A percentile compares a stretch with the other conserved stretches of the same genome.
phyloP scores from a whole-genome alignment of 2,329 filamentous ascomycete species.

The Talaromyces sp. region DNA sequence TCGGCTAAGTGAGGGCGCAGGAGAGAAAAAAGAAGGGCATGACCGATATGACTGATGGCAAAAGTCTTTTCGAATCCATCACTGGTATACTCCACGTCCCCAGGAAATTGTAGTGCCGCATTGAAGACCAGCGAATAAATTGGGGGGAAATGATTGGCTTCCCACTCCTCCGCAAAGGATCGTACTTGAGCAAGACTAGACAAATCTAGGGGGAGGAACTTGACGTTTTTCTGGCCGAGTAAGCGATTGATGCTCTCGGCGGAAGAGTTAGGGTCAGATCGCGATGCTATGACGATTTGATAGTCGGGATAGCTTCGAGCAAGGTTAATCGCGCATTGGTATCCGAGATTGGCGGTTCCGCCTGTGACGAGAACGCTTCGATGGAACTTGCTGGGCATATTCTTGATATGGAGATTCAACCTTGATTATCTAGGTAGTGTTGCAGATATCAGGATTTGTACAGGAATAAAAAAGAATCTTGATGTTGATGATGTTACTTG shows the following conservation, averaged over 20 bases:
- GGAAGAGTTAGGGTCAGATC: slow-evolving; percentile 43
- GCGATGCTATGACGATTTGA: slow-evolving; percentile 44
- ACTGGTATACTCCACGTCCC: slow-evolving; percentile 30
- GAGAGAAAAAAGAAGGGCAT: slow-evolving; percentile 51
- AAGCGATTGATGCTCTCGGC: slow-evolving; percentile 45
- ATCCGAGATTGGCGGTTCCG: slow-evolving; percentile 47
- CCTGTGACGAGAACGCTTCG: slow-evolving; percentile 42
- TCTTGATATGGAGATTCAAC: not conserved
- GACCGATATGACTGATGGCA: slow-evolving; percentile 50
- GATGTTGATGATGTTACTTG: no score
- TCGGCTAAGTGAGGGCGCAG: slow-evolving; percentile 41
- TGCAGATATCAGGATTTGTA: not conserved
- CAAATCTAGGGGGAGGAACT: slow-evolving; percentile 47
- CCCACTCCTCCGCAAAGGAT: slow-evolving; percentile 41
- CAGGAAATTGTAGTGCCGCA: slow-evolving; percentile 47
- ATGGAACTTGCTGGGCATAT: not conserved
- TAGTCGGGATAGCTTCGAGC: slow-evolving; percentile 42
- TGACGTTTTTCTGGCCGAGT: slow-evolving; percentile 40
- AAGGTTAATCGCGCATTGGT: slow-evolving; percentile 40
- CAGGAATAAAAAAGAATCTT: no score
- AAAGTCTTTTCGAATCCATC: slow-evolving; percentile 53
- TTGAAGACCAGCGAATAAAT: slow-evolving; percentile 50
- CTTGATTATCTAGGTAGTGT: no score
- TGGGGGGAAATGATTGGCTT: slow-evolving; percentile 35
- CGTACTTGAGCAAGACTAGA: slow-evolving; percentile 40